Base-by-base conservation (phyloP, 805 yeast genomes). In the Wickerhamiella qilinensis region DNA sequence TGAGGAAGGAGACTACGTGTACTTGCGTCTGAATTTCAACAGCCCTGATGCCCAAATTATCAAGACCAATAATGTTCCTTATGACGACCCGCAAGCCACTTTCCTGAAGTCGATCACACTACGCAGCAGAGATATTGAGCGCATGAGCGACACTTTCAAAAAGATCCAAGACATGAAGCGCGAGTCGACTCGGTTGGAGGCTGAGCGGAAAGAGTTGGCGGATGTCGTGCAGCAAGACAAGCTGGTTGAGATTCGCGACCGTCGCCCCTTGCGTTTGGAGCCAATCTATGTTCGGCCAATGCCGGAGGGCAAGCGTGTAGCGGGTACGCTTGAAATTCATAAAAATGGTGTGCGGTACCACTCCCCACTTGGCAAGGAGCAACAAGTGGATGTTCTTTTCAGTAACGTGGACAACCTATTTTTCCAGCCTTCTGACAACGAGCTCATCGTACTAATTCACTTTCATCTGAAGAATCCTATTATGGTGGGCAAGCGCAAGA, bases 381-480 rank as follows among this genome's bases (percentile, higher is more conserved):
- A 84, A 49, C 72, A 73, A 53, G 79, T 91, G 45, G 97, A 91
- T 60, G 71, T 91, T 21, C 62, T 88, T 46, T 91, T 85, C 57
- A 73, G 83, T 39, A 91, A 91, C 60, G 83, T 91, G 52, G 84
- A 86, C 57, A 94, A 91, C 57, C 62, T 91, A 49, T 84, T 91
- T 52, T 91, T 85, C 69, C 97, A 91, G 63, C 93, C 98, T 5
- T 83, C 91, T 54, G 86, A 86, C 54, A 93, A 91, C 46, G 98
- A 91, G 60, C 67, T 91, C 54, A 75, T 88, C 54, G 96, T 88
- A 33, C 66, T 91, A 33, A 81, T 91, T 44, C 98, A 91, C 60
- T 77, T 86, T 53, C 94, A 86, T 60, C 69, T 91, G 58, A 85
- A 84, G 57, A 77, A 77, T 33, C 98, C 97, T 20, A 77, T 91